Percentiles rank a stretch among this genome's conserved stretches.
Conservation (phyloP, 371 early-diverging fungal genomes). For the Mucor racemosus region DNA sequence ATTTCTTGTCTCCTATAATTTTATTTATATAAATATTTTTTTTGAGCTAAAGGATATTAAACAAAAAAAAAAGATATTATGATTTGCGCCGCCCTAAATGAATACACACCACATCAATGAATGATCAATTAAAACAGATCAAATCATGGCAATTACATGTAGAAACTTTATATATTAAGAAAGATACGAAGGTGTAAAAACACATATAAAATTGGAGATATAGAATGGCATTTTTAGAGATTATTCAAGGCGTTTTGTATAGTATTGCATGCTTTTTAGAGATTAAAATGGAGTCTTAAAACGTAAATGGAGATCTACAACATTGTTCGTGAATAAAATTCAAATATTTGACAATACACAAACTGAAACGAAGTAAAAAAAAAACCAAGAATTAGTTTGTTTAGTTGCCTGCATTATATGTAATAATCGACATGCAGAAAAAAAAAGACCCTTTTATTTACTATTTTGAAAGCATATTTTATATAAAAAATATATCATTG, state of each 20-base stretch:
- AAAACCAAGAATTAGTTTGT: background rate
- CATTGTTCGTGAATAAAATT: background rate
- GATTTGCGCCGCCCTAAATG: conserved; percentile 1
- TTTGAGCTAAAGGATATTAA: background rate
- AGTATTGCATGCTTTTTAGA: background rate
- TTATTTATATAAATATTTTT: background rate
- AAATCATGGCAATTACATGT: background rate
- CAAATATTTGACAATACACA: background rate
- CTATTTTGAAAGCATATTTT: background rate
- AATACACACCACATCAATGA: background rate
- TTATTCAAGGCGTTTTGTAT: too few relatives aligned
- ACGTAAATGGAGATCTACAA: background rate
- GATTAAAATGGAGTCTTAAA: background rate
- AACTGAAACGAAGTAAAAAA: background rate
- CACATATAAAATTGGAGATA: background rate
- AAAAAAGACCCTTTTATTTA: background rate
- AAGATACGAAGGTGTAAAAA: background rate
- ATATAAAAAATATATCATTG: background rate
- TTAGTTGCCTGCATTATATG: background rate
- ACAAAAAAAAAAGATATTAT: background rate
- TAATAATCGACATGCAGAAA: background rate
- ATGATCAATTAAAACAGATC: background rate
- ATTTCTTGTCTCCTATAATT: background rate
- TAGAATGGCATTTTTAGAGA: background rate
- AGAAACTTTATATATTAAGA: background rate